Percentiles rank a stretch among this genome's conserved stretches.
phyloP scores from a whole-genome alignment of 352 stramenopile genomes.

The Globisporangium paddicum region DNA sequence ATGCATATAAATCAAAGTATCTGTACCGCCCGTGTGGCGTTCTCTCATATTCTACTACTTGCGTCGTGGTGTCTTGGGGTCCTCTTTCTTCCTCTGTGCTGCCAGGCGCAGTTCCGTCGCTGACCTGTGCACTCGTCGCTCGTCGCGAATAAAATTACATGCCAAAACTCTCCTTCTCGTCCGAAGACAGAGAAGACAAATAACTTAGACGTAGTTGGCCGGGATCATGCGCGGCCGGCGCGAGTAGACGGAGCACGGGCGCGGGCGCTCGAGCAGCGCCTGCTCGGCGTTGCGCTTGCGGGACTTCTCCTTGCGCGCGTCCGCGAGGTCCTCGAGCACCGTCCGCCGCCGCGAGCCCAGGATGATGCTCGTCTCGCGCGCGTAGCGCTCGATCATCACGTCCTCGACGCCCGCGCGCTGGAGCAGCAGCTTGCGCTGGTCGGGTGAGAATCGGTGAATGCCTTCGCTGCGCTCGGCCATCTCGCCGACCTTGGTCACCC shows the following conservation, averaged over 20 bases:
- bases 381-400: slow-evolving; percentile 38
- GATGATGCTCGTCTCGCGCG: slow-evolving; percentile 45
- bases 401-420: slow-evolving; percentile 28
- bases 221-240: slow-evolving; percentile 62
- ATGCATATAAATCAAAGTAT: slow-evolving; percentile 6
- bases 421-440: slow-evolving; percentile 31
- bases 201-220: slow-evolving; percentile 47
- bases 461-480: slow-evolving; percentile 44
- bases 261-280: slow-evolving; percentile 25
- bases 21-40: neutral
- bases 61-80: neutral
- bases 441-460: slow-evolving; percentile 36
- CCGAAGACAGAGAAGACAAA: neutral
- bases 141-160: slow-evolving; percentile 14
- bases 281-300: slow-evolving; percentile 47
- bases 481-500: slow-evolving; percentile 41
- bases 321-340: slow-evolving; percentile 24
- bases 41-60: slow-evolving; percentile 8
- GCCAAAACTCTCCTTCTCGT: slow-evolving; percentile 3
- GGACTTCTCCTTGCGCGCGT: slow-evolving; percentile 17
- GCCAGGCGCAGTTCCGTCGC: neutral
- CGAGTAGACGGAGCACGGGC: slow-evolving; percentile 39
- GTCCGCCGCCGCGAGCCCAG: slow-evolving; percentile 30
- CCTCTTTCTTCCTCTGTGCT: neutral
- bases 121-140: neutral